Evolutionary conservation across 352 stramenopile genomes (phyloP), one percentile per base, ranked within the genome.

Genomic region (Pythium rishiriense): DNA sequence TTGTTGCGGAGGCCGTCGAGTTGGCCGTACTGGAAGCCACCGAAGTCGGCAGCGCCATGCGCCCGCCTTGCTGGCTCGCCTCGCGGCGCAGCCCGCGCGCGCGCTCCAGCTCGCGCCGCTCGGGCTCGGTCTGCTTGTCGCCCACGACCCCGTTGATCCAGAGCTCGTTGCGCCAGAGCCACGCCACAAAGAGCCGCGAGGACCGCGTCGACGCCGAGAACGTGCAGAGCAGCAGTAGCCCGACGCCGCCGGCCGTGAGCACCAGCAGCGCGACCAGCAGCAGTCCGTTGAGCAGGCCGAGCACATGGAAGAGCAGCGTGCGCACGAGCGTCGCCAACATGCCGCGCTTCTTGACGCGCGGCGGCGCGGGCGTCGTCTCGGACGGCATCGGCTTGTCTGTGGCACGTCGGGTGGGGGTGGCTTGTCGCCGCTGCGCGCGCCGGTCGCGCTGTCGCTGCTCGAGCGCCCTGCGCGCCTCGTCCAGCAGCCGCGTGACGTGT

Each of bases 111-210:
- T 35, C 33, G 21, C 43, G 48, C 19, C 49, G 47, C 49, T 65
- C n/a, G 24, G 9, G 59, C 10, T 74, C 56, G 17, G 71, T 61
- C 15, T 46, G 56, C n/a, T 56, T 17, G 71, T 62, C 65, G n/a
- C 70, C 67, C 42, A 73, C 59, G 35, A 58, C n/a, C 9, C 31
- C 39, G 62, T 90, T 79, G 55, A 90, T 78, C 21, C 66, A 66
- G 61, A 85, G 71, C 66, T 90, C 81, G 11, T 72, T 73, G 39
- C 76, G 65, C 81, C 81, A 90, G 15, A 90, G 66, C 61, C 70
- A 80, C 39, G 72, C 71, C 11, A 84, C 80, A 48, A 90, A 70
- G 4, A 79, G 58, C 50, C 80, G 67, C 72, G 64, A 61, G 21
- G 48, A 58, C 25, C 70, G 70, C 33, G 73, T 78, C n/a, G 70